Evolutionary conservation across 2,329 filamentous ascomycete genomes (phyloP), one percentile per base, ranked within the genome.

Genomic region (Grosmannia penicillata): DNA sequence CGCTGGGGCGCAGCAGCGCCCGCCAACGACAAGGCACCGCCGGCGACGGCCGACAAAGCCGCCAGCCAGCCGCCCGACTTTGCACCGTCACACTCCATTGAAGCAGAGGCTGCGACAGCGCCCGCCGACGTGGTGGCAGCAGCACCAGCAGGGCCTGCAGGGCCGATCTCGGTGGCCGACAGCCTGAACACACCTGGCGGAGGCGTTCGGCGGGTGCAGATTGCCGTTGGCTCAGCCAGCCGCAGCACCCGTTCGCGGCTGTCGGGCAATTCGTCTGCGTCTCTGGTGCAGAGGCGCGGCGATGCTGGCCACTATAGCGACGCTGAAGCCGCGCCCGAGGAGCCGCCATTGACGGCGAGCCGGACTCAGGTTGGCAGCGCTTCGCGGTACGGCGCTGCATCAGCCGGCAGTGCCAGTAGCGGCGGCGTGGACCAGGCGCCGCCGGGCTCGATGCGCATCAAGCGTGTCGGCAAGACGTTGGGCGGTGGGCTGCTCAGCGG

Each of bases 401-500:
- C 63, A 31, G 62, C 62, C 26, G 62, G 45, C 24, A 42, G 37
- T 29, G 62, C 32, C 17, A 38, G 39, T 38, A 42, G 36, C 18
- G 37, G 39, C 10, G 43, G 42, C 1, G 31, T 19, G 65, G 36
- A 63, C 74, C 76, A 19, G 25, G 77, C 72, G 13, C 61, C 75
- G 2, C 81, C 83, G 43, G 78, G 78, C 48, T 85, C 83, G 1
- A 73, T 86, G 66, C 72, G 84, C 6, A 65, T 87, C 42, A 89
- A 87, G 58, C 68, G 82, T 43, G 72, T 84, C 13, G 79, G 78
- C 14, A 82, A 83, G 56, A 66, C 80, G 8, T 73, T 46, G n/a
- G 79, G 45, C 3, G 84, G 83, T 1, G 80, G 75, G 43, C 87
- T 89, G 47, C 62, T 91, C 18, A 85, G 82, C 48, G 83, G 82